phyloP scores from a whole-genome alignment of 139 green algal genomes.

The Haematococcus sp. region DNA sequence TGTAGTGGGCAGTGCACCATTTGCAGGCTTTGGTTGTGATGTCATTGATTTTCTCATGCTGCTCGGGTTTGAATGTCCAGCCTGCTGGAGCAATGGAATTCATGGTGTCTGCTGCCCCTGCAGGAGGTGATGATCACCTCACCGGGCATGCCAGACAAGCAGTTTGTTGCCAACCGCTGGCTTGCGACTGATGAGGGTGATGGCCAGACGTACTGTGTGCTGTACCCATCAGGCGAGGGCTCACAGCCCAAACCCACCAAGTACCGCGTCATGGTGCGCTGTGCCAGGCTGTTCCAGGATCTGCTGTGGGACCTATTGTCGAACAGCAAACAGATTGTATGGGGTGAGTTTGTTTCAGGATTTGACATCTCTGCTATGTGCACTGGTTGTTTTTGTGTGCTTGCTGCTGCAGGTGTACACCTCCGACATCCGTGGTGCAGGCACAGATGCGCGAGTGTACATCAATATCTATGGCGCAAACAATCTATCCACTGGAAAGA shows the following conservation, averaged over 20 bases:
- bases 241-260: constrained; percentile 28
- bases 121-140: constrained; percentile 42
- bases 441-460: constrained; percentile 57
- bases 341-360: not conserved
- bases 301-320: no score
- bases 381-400: not conserved
- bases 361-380: not conserved
- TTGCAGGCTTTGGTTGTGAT: no score
- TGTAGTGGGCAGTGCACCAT: no score
- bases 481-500: constrained; percentile 16
- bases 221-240: constrained; percentile 25
- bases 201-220: constrained; percentile 30
- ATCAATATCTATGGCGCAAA: constrained; percentile 35
- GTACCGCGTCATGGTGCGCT: constrained; percentile 34
- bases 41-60: no score
- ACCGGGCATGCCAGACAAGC: constrained; percentile 31
- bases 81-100: not conserved
- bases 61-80: no score
- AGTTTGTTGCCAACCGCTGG: constrained; percentile 53
- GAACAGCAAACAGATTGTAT: not conserved
- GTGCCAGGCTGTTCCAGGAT: not conserved
- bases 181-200: constrained; percentile 43
- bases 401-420: constrained; percentile 35
- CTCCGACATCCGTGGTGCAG: constrained; percentile 39
- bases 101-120: constrained; percentile 1